These are phyloP conservation scores for Nicotiana tomentosiformis DNA, from an alignment of 257 asterid genomes.

Conservation along the genomic window DNA sequence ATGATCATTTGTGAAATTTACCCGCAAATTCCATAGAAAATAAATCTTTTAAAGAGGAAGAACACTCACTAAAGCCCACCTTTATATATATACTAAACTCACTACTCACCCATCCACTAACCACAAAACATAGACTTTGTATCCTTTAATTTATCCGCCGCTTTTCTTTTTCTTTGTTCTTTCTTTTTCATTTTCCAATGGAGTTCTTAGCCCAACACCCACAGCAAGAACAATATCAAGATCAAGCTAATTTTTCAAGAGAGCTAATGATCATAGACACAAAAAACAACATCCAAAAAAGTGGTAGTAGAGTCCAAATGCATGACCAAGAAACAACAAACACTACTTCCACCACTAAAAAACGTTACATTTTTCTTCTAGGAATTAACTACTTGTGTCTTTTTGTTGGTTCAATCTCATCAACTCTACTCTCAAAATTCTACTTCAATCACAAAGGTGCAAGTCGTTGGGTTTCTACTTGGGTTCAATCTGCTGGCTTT, in stretches of 20 bases:
- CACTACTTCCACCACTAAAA: neutral
- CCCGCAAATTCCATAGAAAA: no score
- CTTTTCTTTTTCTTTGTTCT: neutral
- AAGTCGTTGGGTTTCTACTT: conserved; percentile 64
- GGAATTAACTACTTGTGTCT: conserved; percentile 30
- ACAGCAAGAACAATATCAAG: neutral
- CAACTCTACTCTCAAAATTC: conserved; percentile 47
- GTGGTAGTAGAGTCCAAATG: neutral
- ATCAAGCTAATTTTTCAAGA: neutral
- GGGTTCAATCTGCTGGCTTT: conserved; percentile 70
- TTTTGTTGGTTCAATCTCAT: conserved; percentile 45
- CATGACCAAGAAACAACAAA: conserved; percentile 11
- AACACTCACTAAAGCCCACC: no score
- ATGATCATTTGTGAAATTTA: no score
- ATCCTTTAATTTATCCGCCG: no score
- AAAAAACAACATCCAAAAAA: neutral
- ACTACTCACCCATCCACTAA: no score
- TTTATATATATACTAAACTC: no score
- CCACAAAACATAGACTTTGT: no score
- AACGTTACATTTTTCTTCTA: conserved; percentile 32
- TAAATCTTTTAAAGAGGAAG: no score
- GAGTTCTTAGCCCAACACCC: neutral
- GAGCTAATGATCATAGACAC: neutral
- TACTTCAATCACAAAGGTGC: conserved; percentile 70
- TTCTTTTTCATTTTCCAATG: neutral